These are phyloP conservation scores for Phytophthora citrophthora DNA, from an alignment of 352 stramenopile species.

Conservation along the genomic window DNA sequence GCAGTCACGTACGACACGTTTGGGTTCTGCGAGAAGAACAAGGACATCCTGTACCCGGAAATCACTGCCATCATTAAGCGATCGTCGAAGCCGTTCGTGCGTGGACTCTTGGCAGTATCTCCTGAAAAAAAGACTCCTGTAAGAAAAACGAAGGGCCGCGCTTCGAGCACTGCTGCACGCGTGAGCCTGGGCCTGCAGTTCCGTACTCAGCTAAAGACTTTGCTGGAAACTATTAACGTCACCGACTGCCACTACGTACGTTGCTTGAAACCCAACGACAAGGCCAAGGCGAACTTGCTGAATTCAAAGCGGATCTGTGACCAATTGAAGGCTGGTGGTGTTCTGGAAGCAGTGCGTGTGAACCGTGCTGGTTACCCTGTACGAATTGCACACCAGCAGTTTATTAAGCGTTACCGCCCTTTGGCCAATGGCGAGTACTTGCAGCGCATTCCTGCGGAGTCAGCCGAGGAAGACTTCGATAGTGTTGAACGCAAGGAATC, in stretches of 20 bases:
- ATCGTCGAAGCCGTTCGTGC: slow-evolving; percentile 76
- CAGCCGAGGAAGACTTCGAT: slow-evolving; percentile 60
- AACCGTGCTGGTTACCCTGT: slow-evolving; percentile 98
- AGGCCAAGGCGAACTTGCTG: slow-evolving; percentile 86
- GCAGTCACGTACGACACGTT: slow-evolving; percentile 94
- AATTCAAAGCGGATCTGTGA: slow-evolving; percentile 94
- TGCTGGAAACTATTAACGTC: slow-evolving; percentile 94
- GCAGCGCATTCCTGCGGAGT: slow-evolving; percentile 62
- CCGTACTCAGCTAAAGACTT: slow-evolving; percentile 87
- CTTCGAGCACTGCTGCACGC: slow-evolving; percentile 44
- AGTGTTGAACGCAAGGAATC: slow-evolving; percentile 57
- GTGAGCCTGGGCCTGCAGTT: slow-evolving; percentile 91
- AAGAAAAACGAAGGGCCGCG: slow-evolving; percentile 42
- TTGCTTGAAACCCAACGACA: slow-evolving; percentile 99
- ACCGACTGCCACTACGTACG: slow-evolving; percentile 98
- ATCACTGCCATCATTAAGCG: slow-evolving; percentile 79
- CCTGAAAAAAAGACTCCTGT: slow-evolving; percentile 24
- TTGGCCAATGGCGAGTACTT: slow-evolving; percentile 73
- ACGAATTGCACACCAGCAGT: slow-evolving; percentile 94
- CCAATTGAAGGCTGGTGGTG: slow-evolving; percentile 97
- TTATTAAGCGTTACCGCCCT: slow-evolving; percentile 91
- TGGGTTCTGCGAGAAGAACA: slow-evolving; percentile 97
- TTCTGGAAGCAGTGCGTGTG: slow-evolving; percentile 99
- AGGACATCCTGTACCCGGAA: slow-evolving; percentile 90
- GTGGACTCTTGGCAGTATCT: slow-evolving; percentile 54